Percentiles rank a stretch among this genome's conserved stretches.
phyloP scores from a whole-genome alignment of 805 yeast genomes.

The Candida silvatica region DNA sequence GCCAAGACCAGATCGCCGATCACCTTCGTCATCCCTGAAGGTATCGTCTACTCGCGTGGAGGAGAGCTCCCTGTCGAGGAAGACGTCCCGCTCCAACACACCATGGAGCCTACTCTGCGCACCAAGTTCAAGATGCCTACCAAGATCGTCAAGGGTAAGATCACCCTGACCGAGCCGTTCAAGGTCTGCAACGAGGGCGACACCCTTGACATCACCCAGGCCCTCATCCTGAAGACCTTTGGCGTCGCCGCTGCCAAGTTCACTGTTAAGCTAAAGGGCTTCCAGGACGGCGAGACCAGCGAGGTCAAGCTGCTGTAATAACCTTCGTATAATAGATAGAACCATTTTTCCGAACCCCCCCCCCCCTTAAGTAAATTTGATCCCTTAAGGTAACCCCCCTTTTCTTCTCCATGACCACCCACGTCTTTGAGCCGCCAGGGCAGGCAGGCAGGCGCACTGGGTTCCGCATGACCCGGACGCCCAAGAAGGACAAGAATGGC shows the following conservation, averaged over 20 bases:
- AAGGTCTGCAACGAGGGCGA: constrained; percentile 77
- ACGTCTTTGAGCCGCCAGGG: constrained; percentile 39
- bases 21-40: constrained; percentile 79
- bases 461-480: constrained; percentile 23
- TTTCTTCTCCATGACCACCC: too few species aligned
- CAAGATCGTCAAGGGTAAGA: constrained; percentile 81
- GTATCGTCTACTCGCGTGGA: constrained; percentile 89
- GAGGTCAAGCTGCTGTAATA: not conserved
- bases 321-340: not conserved
- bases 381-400: too few species aligned
- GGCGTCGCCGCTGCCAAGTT: constrained; percentile 93
- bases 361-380: not conserved
- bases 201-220: constrained; percentile 79
- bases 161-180: constrained; percentile 66
- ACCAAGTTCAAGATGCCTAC: constrained; percentile 88
- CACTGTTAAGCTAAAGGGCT: constrained; percentile 72
- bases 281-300: constrained; percentile 54
- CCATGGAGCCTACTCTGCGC: constrained; percentile 89
- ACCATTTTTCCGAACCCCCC: too few species aligned
- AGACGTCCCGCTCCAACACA: constrained; percentile 94
- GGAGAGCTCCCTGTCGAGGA: constrained; percentile 87
- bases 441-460: constrained; percentile 62
- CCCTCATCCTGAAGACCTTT: constrained; percentile 85
- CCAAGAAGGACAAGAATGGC: constrained; percentile 48
- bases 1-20: constrained; percentile 82